Evolutionary conservation across 805 yeast genomes (phyloP), one percentile per base, ranked within the genome.

Genomic region (Kazachstania psychrophila): DNA sequence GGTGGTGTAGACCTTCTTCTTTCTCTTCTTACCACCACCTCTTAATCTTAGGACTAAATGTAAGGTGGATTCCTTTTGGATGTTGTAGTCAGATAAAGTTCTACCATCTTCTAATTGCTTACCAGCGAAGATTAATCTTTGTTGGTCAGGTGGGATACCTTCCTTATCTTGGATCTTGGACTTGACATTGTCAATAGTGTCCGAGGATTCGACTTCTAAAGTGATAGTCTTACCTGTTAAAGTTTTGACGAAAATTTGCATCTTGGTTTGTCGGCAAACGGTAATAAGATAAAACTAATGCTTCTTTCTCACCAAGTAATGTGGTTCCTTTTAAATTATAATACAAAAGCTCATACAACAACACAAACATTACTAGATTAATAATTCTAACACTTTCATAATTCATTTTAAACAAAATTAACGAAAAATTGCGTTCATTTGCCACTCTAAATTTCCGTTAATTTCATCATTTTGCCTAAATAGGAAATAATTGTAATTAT

Each of bases 21-120:
- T 92, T 81, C 95, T 89, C 92, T 92, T 92, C 85, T 88, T 92
- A 77, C 95, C 95, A 73, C 95, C 96, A 75, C 97, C 97, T 76
- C 96, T 85, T 68, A 89, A 83, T 78, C 96, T 87, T 53, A 89
- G 74, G 51, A 89, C 97, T 73, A 89, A 79, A 70, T 89, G 96
- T 39, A 88, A 69, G 45, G 96, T 88, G 48, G 96, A 86, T 72
- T 88, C 96, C 76, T 88, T 88, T 73, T 87, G 95, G 68, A 88
- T 88, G 82, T 88, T 88, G 89, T 88, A 88, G 72, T 88, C 96
- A 50, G 95, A 80, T 48, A 88, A 72, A 47, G 96, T 88, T 76
- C 96, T 84, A 54, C 96, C 96, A 49, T 83, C 92, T 70, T 86
- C 95, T 65, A 87, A 78, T 72, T 85, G 95, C 75, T 86, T 87